Conservation (phyloP, 306 rosid species). For the Carpinus viminea region DNA sequence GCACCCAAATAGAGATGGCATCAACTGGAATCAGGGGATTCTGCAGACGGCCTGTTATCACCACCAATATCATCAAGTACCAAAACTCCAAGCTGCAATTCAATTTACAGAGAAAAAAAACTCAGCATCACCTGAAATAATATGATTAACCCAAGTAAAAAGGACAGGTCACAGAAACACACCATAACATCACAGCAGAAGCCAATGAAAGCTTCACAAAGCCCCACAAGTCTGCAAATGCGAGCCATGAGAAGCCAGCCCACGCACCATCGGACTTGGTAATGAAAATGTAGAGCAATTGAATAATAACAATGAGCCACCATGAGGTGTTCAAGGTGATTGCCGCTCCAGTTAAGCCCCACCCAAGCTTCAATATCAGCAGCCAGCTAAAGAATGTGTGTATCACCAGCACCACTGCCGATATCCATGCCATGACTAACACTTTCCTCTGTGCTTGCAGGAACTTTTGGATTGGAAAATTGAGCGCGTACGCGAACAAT, state of each 20-base stretch:
- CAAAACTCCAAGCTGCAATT: constrained; percentile 80
- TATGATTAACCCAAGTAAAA: background rate
- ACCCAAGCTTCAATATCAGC: constrained; percentile 51
- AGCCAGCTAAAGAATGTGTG: constrained; percentile 63
- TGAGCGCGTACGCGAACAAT: constrained; percentile 64
- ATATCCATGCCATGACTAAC: constrained; percentile 53
- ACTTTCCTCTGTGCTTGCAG: constrained; percentile 77
- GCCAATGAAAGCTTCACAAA: constrained; percentile 76
- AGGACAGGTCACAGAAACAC: constrained; percentile 15
- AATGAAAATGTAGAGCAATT: constrained; percentile 52
- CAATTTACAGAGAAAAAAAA: constrained; percentile 7
- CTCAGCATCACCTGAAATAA: background rate
- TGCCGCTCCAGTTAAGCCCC: constrained; percentile 74
- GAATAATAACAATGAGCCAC: constrained; percentile 59
- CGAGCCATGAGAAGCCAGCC: constrained; percentile 74
- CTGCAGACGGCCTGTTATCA: constrained; percentile 59
- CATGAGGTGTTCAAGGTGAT: constrained; percentile 60
- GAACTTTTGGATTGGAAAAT: constrained; percentile 76
- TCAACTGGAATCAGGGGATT: constrained; percentile 69
- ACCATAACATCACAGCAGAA: constrained; percentile 85
- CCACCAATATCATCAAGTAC: constrained; percentile 80
- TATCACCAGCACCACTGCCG: constrained; percentile 42
- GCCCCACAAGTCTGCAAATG: constrained; percentile 58
- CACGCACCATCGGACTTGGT: constrained; percentile 83
- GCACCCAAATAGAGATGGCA: constrained; percentile 62